These are phyloP conservation scores for Aristolochia fimbriata DNA, from an alignment of 164 flowering plant genomes.

Conservation along the genomic window DNA sequence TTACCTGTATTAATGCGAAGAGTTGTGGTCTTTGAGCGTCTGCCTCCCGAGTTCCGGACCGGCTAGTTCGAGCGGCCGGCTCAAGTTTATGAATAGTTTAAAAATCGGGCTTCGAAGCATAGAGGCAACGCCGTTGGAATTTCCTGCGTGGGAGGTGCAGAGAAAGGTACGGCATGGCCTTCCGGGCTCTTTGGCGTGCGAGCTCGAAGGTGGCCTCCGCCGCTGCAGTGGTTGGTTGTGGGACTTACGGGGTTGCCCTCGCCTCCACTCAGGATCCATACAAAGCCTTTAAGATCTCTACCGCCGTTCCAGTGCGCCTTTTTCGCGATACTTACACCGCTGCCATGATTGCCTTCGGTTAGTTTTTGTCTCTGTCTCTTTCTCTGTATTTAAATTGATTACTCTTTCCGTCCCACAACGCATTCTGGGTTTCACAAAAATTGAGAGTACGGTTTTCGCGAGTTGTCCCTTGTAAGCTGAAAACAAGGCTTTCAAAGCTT, in stretches of 20 bases:
- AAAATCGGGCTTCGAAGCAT: too few species aligned
- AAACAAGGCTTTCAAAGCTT: neutral
- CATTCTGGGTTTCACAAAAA: too few species aligned
- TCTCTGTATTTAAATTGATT: neutral
- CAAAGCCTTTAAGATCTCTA: slow-evolving; percentile 54
- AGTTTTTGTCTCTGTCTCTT: neutral
- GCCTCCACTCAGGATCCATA: slow-evolving; percentile 65
- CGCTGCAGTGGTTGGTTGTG: slow-evolving; percentile 39
- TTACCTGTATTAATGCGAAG: too few species aligned
- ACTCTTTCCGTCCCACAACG: too few species aligned
- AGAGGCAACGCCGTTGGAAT: too few species aligned
- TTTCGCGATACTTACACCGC: slow-evolving; percentile 62
- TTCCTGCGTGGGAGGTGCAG: too few species aligned
- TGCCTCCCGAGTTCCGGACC: too few species aligned
- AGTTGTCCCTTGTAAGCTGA: too few species aligned
- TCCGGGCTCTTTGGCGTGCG: slow-evolving; percentile 50
- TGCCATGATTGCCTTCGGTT: slow-evolving; percentile 69
- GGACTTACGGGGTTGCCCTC: slow-evolving; percentile 46
- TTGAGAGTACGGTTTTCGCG: too few species aligned
- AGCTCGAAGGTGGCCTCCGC: slow-evolving; percentile 34
- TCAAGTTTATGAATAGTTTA: too few species aligned
- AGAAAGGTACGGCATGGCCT: slow-evolving; percentile 8
- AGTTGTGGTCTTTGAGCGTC: too few species aligned
- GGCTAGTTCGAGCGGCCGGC: too few species aligned
- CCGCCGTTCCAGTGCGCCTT: slow-evolving; percentile 72